A percentile compares a stretch with the other conserved stretches of the same genome.
Evolutionary conservation across 768 basidiomycete species (phyloP).

Genomic region (Amanita polypyramis): DNA sequence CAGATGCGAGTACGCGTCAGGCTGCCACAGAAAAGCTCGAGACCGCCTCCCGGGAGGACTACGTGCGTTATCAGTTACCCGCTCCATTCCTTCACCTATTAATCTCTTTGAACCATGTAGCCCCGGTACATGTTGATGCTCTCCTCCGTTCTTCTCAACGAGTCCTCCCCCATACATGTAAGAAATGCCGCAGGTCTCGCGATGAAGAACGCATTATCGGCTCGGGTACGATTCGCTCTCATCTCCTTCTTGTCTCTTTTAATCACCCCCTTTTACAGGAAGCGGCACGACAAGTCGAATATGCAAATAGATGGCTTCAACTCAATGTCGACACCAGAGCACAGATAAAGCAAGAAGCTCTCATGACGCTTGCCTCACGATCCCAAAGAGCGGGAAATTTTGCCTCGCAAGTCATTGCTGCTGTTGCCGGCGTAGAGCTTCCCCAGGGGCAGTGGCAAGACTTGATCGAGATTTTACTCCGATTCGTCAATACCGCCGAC

Average conservation of each 20-base stretch:
- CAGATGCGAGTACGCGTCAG: slow-evolving; percentile 86
- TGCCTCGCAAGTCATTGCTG: slow-evolving; percentile 88
- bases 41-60: slow-evolving; percentile 78
- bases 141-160: slow-evolving; percentile 74
- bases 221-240: slow-evolving; percentile 54
- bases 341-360: slow-evolving; percentile 83
- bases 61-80: slow-evolving; percentile 43
- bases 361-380: slow-evolving; percentile 72
- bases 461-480: slow-evolving; percentile 78
- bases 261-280: slow-evolving; percentile 42
- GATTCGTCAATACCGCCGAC: slow-evolving; percentile 68
- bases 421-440: slow-evolving; percentile 89
- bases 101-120: slow-evolving; percentile 29
- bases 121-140: slow-evolving; percentile 91
- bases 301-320: slow-evolving; percentile 74
- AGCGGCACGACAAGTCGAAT: slow-evolving; percentile 59
- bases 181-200: slow-evolving; percentile 96
- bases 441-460: slow-evolving; percentile 84
- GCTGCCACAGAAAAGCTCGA: slow-evolving; percentile 88
- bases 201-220: slow-evolving; percentile 89
- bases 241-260: slow-evolving; percentile 11
- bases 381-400: slow-evolving; percentile 69
- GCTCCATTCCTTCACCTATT: slow-evolving; percentile 13
- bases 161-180: slow-evolving; percentile 56
- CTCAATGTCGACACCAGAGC: slow-evolving; percentile 53